These are phyloP conservation scores for Stentor roeselii DNA, from an alignment of 73 alveolate genomes.

Conservation along the genomic window DNA sequence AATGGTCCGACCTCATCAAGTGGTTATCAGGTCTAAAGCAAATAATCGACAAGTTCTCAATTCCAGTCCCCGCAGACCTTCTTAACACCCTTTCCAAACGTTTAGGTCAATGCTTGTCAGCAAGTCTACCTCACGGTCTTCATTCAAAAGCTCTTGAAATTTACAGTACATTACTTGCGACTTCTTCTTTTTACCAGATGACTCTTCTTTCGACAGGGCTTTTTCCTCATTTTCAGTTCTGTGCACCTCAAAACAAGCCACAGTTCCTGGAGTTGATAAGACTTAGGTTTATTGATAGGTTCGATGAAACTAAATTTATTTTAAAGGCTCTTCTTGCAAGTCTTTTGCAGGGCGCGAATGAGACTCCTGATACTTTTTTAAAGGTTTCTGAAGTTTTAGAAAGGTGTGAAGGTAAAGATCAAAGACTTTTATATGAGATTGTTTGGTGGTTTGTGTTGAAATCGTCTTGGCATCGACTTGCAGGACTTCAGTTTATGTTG, in stretches of 20 bases:
- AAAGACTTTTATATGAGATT: background rate
- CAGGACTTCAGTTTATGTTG: background rate
- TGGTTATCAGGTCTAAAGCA: background rate
- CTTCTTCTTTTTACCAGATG: background rate
- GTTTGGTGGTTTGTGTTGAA: background rate
- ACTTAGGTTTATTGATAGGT: background rate
- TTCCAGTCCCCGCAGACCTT: background rate
- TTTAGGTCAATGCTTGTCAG: background rate
- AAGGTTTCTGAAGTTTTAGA: constrained; percentile 13
- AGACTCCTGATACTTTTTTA: background rate
- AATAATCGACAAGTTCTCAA: background rate
- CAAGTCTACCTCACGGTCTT: constrained; percentile 12
- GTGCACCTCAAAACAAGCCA: constrained; percentile 12
- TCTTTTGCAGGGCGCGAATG: background rate
- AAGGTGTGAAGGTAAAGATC: background rate
- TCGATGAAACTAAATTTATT: background rate
- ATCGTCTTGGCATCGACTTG: background rate
- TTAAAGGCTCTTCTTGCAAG: background rate
- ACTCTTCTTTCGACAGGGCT: constrained; percentile 2
- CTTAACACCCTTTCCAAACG: background rate
- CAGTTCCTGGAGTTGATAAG: background rate
- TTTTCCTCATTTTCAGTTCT: constrained; percentile 14
- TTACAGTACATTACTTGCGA: background rate
- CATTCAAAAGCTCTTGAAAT: constrained; percentile 12
- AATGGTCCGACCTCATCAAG: background rate